Evolutionary conservation across 169 alveolate genomes (phyloP).

Genomic region (Cryptosporidium ryanae): DNA sequence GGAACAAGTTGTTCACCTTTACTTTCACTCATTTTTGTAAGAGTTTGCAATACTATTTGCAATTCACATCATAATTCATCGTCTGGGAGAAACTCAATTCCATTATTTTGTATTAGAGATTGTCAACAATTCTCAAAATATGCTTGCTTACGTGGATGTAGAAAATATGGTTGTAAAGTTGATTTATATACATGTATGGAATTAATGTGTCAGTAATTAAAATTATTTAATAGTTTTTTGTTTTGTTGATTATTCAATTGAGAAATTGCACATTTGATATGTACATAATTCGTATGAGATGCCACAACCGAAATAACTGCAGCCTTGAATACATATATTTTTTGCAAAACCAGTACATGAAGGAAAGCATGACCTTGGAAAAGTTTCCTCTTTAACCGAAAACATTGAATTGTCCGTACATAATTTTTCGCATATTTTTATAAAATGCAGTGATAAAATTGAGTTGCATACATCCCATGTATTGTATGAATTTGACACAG

Average conservation of each 20-base stretch:
- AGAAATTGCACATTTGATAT: constrained; percentile 65
- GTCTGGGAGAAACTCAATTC: constrained; percentile 50
- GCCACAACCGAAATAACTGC: constrained; percentile 24
- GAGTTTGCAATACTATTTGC: constrained; percentile 64
- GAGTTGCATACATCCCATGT: constrained; percentile 37
- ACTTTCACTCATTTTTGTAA: constrained; percentile 44
- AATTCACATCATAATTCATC: constrained; percentile 55
- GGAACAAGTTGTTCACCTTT: constrained; percentile 64
- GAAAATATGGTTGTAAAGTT: constrained; percentile 45
- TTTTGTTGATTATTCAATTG: background rate
- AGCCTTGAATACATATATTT: constrained; percentile 33
- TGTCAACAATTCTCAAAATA: constrained; percentile 55
- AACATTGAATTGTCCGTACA: constrained; percentile 5
- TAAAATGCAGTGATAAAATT: constrained; percentile 38
- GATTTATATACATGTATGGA: constrained; percentile 66
- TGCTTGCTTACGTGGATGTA: constrained; percentile 70
- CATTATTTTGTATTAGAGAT: constrained; percentile 53
- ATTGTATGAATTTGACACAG: background rate
- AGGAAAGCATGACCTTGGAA: constrained; percentile 69
- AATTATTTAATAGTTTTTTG: too few species aligned
- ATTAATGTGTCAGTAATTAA: constrained; percentile 41
- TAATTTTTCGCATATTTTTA: constrained; percentile 50
- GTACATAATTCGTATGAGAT: constrained; percentile 33
- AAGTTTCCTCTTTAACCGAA: constrained; percentile 28
- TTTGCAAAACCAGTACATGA: constrained; percentile 42